Base-by-base conservation (phyloP, 352 stramenopile species). In the Globisporangium ultimum region DNA sequence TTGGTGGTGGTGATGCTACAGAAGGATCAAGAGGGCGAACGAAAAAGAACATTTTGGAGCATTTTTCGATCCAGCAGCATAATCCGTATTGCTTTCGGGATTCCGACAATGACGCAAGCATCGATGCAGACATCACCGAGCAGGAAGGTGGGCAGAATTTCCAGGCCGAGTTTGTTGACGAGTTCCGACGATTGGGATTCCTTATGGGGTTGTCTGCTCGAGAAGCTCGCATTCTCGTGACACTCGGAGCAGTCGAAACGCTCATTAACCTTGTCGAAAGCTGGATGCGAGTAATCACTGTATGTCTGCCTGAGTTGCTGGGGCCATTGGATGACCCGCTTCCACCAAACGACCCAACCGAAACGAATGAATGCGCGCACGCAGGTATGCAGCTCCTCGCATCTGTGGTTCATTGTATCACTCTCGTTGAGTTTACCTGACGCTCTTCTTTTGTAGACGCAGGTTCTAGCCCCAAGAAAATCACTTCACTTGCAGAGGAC, bases 81-180 rank as follows among this genome's bases (percentile, higher is more conserved):
- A 90, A 92, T 63, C 82, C 82, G n/a, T 92, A 84, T 54, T 76
- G 64, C 38, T 92, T 74, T 55, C 70, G 80, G 8, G 80, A 91
- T 49, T 76, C 74, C 0, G 76, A 87, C 10, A 59, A 66, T 8
- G 58, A 66, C 8, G 12, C 51, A 15, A 41, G 14, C 17, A 38
- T 28, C 14, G 20, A 47, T 17, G 17, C 15, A 15, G 18, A 7
- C 11, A 67, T 74, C 10, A 49, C 51, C 9, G 58, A 79, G 14
- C 38, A 66, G 12, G 41, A 28, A 48, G 48, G 49, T 2, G 41
- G 67, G 20, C 32, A 60, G 59, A 63, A 36, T 53, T 58, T 46
- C 50, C 28, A 53, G 47, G 64, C 36, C n/a, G 60, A 58, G 8
- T 84, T 87, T 42, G 57, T 80, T 20, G 64, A 87, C 18, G 76